Conservation (phyloP, 1,139 yeast species). For the Pichia sp. region DNA sequence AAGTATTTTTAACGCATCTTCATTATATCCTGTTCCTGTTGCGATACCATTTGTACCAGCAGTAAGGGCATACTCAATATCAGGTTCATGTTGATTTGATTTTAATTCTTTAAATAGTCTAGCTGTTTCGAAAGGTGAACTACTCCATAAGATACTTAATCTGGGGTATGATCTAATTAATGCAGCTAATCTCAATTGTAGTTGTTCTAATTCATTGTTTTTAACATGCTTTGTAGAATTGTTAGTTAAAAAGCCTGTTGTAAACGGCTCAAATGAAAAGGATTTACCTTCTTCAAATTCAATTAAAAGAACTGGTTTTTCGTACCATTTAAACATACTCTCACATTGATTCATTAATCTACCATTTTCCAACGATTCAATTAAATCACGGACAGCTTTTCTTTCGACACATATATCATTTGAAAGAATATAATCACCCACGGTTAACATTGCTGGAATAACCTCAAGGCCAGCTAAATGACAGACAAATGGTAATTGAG, state of each 20-base stretch:
- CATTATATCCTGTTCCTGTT: constrained; percentile 38
- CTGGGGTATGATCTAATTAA: constrained; percentile 73
- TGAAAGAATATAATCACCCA: constrained; percentile 87
- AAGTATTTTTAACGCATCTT: constrained; percentile 66
- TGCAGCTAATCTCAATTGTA: constrained; percentile 69
- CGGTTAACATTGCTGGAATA: constrained; percentile 80
- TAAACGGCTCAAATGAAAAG: constrained; percentile 80
- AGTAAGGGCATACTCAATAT: constrained; percentile 57
- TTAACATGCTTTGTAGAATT: constrained; percentile 31
- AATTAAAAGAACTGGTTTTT: constrained; percentile 71
- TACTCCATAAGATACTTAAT: constrained; percentile 81
- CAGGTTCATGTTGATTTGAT: constrained; percentile 74
- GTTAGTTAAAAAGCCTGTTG: constrained; percentile 37
- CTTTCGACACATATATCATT: constrained; percentile 89
- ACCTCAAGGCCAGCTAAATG: constrained; percentile 72
- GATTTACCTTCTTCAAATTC: constrained; percentile 88
- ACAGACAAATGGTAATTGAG: constrained; percentile 77
- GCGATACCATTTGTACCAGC: constrained; percentile 47
- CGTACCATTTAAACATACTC: constrained; percentile 80
- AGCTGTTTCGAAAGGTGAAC: constrained; percentile 89
- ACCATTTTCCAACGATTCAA: constrained; percentile 79
- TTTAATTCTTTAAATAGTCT: constrained; percentile 78
- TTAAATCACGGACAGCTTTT: constrained; percentile 83
- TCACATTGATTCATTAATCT: constrained; percentile 81
- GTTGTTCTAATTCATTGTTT: constrained; percentile 43